Evolutionary conservation across 2,329 filamentous ascomycete genomes (phyloP).

Genomic region (Hypoxylon sp.): DNA sequence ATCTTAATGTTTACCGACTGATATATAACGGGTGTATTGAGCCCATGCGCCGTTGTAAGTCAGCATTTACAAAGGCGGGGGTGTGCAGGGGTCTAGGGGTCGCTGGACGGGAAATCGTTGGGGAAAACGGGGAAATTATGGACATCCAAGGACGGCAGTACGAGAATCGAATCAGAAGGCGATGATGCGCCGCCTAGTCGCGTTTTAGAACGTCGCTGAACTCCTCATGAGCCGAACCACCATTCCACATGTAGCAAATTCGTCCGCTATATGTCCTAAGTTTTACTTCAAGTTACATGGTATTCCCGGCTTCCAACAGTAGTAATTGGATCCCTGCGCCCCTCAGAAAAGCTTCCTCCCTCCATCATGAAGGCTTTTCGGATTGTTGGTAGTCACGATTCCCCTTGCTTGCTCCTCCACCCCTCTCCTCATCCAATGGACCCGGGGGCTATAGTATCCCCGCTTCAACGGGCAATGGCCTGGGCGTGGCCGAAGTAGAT

Average conservation of each 20-base stretch:
- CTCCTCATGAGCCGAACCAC: constrained; percentile 29
- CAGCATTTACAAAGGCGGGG: constrained; percentile 55
- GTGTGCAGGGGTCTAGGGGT: constrained; percentile 40
- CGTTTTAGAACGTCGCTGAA: constrained; percentile 13
- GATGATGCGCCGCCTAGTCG: constrained; percentile 1
- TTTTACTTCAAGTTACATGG: neutral
- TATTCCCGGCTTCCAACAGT: constrained; percentile 6
- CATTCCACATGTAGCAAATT: constrained; percentile 29
- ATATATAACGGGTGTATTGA: neutral
- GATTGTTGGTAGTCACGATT: constrained; percentile 19
- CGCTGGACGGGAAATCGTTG: constrained; percentile 21
- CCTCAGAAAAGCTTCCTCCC: constrained; percentile 13
- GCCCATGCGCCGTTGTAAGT: constrained; percentile 32
- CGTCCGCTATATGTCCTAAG: constrained; percentile 13
- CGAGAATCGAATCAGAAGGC: constrained; percentile 23
- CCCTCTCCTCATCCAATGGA: constrained; percentile 20
- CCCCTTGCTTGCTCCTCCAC: constrained; percentile 14
- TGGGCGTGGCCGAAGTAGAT: constrained; percentile 23
- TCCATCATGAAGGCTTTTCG: constrained; percentile 9
- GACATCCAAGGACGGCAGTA: constrained; percentile 34
- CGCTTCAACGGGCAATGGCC: constrained; percentile 35
- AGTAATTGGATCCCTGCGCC: constrained; percentile 16
- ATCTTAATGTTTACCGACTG: constrained; percentile 16
- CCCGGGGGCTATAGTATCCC: constrained; percentile 26
- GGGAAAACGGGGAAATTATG: constrained; percentile 37